Percentiles rank a stretch among this genome's conserved stretches.
phyloP scores from a whole-genome alignment of 331 rosid species.

The Pyracantha coccinea region DNA sequence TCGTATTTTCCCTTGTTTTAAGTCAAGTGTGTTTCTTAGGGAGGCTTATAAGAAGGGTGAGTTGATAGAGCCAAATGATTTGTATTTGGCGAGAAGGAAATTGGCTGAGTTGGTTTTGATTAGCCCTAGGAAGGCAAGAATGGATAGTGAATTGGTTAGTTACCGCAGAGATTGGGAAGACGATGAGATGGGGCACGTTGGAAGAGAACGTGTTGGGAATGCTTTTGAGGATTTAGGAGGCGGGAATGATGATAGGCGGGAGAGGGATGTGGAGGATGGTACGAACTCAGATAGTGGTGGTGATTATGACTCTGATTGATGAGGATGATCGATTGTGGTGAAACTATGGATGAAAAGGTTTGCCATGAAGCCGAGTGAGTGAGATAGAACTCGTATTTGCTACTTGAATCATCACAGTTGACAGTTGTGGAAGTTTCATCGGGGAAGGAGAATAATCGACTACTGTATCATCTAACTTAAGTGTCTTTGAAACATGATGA shows the following conservation, averaged over 20 bases:
- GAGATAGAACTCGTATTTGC: background rate
- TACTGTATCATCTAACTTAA: background rate
- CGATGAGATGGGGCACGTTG: conserved; percentile 32
- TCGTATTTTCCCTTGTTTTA: too few relatives aligned
- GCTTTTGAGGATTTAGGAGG: conserved; percentile 20
- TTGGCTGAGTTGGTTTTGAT: conserved; percentile 63
- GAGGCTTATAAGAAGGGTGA: conserved; percentile 71
- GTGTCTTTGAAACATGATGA: background rate
- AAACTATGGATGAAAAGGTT: conserved; percentile 21
- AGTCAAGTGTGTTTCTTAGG: conserved; percentile 78
- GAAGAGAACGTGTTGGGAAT: conserved; percentile 41
- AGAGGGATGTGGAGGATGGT: conserved; percentile 26
- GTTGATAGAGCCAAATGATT: conserved; percentile 66
- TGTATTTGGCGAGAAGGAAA: conserved; percentile 69
- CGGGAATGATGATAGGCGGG: conserved; percentile 8
- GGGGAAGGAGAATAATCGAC: background rate
- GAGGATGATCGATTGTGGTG: conserved; percentile 29
- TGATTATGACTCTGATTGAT: conserved; percentile 40
- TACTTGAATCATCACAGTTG: background rate
- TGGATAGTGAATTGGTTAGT: conserved; percentile 66
- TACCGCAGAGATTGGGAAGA: conserved; percentile 47
- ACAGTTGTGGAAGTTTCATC: background rate
- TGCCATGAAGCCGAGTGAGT: background rate
- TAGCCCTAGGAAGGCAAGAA: conserved; percentile 63
- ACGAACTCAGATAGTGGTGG: conserved; percentile 22